Conservation (phyloP, 2,329 filamentous ascomycete species). For the Exutisphaerella laricina region DNA sequence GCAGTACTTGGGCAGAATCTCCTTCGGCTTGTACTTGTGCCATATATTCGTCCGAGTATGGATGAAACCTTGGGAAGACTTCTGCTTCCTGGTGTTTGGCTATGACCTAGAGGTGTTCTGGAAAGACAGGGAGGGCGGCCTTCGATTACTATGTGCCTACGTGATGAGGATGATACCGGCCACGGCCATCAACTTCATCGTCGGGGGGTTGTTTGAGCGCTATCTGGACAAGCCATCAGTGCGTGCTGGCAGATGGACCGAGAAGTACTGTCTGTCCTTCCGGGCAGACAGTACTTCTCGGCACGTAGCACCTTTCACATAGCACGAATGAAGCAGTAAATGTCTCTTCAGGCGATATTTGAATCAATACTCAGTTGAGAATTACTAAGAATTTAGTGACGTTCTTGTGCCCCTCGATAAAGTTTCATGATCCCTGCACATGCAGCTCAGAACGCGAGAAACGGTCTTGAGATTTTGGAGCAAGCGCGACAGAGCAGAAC, state of each 20-base stretch:
- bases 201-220: constrained; percentile 12
- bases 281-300: constrained; percentile 1
- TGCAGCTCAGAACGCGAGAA: constrained; percentile 8
- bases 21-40: constrained; percentile 41
- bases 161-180: constrained; percentile 12
- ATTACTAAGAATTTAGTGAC: no score
- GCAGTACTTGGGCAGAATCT: constrained; percentile 56
- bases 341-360: no score
- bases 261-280: constrained; percentile 14
- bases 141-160: constrained; percentile 8
- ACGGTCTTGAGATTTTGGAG: constrained; percentile 7
- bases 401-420: no score
- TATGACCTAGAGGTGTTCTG: constrained; percentile 4
- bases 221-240: constrained; percentile 14
- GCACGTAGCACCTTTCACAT: not conserved
- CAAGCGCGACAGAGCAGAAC: not conserved
- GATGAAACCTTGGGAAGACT: constrained; percentile 2
- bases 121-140: not conserved
- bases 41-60: constrained; percentile 34
- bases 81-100: constrained; percentile 3
- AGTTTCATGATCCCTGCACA: not conserved
- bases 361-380: no score
- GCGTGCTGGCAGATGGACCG: constrained; percentile 10
- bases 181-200: constrained; percentile 13
- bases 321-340: no score